phyloP scores from a whole-genome alignment of 2,329 filamentous ascomycete genomes.

The Aspergillus neotritici region DNA sequence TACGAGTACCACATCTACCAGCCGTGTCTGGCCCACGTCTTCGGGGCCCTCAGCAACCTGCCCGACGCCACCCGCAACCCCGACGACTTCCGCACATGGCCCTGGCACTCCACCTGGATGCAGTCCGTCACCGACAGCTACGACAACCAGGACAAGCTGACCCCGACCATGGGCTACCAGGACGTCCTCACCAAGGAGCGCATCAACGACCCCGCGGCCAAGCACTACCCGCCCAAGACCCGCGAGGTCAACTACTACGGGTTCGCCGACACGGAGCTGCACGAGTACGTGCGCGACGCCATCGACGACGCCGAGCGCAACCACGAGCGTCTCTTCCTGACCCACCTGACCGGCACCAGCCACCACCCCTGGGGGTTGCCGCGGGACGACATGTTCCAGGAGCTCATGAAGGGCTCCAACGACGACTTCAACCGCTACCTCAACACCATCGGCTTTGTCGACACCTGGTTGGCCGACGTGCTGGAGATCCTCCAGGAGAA shows the following conservation, averaged over 20 bases:
- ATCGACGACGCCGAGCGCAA: conserved; percentile 27
- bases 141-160: conserved; percentile 26
- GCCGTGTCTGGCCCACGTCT: conserved; percentile 40
- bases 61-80: conserved; percentile 17
- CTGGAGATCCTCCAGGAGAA: conserved; percentile 27
- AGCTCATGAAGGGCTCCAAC: conserved; percentile 17
- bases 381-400: conserved; percentile 17
- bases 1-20: conserved; percentile 41
- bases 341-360: conserved; percentile 30
- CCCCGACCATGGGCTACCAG: conserved; percentile 23
- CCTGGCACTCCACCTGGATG: conserved; percentile 31
- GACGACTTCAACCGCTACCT: conserved; percentile 8
- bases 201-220: conserved; percentile 19
- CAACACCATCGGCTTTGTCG: conserved; percentile 28
- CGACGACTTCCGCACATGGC: conserved; percentile 26
- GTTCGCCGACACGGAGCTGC: conserved; percentile 27
- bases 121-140: conserved; percentile 29
- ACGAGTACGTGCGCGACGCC: conserved; percentile 30
- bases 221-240: conserved; percentile 22
- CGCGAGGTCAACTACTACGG: conserved; percentile 31
- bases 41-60: conserved; percentile 22
- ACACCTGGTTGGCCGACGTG: conserved; percentile 29
- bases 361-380: conserved; percentile 31
- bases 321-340: conserved; percentile 29
- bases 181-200: conserved; percentile 24